A percentile compares a stretch with the other conserved stretches of the same genome.
These are phyloP conservation scores for Leccinum uliginosum DNA, from an alignment of 768 basidiomycete genomes.

Conservation along the genomic window DNA sequence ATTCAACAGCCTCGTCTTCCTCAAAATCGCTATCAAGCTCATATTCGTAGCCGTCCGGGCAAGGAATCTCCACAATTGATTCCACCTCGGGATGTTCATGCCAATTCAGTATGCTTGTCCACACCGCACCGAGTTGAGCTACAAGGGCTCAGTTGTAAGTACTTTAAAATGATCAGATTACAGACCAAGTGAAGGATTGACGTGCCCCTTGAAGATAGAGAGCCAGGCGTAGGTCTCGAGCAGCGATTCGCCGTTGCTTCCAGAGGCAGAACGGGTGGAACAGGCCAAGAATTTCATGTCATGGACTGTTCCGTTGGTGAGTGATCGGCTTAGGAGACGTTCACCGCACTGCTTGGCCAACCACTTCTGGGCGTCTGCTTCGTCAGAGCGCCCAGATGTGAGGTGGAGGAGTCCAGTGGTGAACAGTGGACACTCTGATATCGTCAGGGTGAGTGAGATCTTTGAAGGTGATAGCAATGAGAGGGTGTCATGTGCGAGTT, in stretches of 20 bases:
- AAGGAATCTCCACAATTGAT: slow-evolving; percentile 2
- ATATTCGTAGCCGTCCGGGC: slow-evolving; percentile 13
- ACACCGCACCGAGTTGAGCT: slow-evolving; percentile 10
- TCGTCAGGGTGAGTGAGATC: slow-evolving; percentile 10
- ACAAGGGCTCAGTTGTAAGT: slow-evolving; percentile 1
- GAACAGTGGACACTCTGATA: slow-evolving; percentile 18
- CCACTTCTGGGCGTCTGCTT: neutral
- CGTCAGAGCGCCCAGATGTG: neutral
- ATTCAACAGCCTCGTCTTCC: slow-evolving; percentile 10
- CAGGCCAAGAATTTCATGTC: slow-evolving; percentile 20
- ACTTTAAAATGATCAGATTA: neutral
- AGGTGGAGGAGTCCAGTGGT: slow-evolving; percentile 11
- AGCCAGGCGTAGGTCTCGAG: slow-evolving; percentile 15
- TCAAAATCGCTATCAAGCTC: slow-evolving; percentile 26
- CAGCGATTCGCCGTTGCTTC: neutral
- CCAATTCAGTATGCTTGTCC: slow-evolving; percentile 4
- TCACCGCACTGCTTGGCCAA: slow-evolving; percentile 7
- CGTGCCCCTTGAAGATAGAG: slow-evolving; percentile 8
- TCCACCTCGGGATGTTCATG: neutral
- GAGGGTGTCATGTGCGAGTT: neutral
- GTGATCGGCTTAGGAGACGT: slow-evolving; percentile 10
- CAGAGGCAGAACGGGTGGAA: neutral
- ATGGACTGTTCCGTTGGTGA: slow-evolving; percentile 14
- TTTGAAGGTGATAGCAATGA: neutral
- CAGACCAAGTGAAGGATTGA: slow-evolving; percentile 11